Evolutionary conservation across 2,329 filamentous ascomycete genomes (phyloP).

Genomic region (Aspergillus sp.): DNA sequence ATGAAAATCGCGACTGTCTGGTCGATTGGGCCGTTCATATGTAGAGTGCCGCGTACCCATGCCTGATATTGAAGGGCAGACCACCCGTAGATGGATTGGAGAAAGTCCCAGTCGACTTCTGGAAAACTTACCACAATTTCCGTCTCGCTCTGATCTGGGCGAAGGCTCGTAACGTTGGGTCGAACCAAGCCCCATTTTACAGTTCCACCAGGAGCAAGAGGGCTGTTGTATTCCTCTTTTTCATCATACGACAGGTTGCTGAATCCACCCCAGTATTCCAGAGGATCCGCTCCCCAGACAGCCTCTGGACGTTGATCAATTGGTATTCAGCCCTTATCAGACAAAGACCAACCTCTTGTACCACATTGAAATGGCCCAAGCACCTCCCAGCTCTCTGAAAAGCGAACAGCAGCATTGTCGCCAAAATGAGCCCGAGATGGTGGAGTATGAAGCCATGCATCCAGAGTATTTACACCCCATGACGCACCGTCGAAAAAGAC

Average conservation of each 20-base stretch:
- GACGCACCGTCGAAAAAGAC: not conserved
- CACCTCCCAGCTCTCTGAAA: constrained; percentile 52
- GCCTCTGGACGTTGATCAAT: constrained; percentile 49
- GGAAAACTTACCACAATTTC: constrained; percentile 53
- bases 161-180: constrained; percentile 35
- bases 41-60: constrained; percentile 59
- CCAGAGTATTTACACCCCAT: not conserved
- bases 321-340: not conserved
- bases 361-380: constrained; percentile 64
- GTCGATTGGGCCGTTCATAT: constrained; percentile 39
- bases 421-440: constrained; percentile 15
- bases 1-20: constrained; percentile 49
- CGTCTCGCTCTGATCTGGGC: constrained; percentile 37
- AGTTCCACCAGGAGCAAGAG: constrained; percentile 55
- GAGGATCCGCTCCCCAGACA: constrained; percentile 62
- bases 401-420: constrained; percentile 14
- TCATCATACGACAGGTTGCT: constrained; percentile 49
- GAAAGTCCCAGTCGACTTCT: constrained; percentile 58
- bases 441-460: not conserved
- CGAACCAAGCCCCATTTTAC: constrained; percentile 53
- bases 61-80: constrained; percentile 62
- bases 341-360: constrained; percentile 56
- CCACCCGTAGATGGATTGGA: constrained; percentile 63
- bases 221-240: constrained; percentile 52
- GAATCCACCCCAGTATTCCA: constrained; percentile 60